Conservation (phyloP, 192 early-diverging fungal genomes). For the Backusella mclennaniae region DNA sequence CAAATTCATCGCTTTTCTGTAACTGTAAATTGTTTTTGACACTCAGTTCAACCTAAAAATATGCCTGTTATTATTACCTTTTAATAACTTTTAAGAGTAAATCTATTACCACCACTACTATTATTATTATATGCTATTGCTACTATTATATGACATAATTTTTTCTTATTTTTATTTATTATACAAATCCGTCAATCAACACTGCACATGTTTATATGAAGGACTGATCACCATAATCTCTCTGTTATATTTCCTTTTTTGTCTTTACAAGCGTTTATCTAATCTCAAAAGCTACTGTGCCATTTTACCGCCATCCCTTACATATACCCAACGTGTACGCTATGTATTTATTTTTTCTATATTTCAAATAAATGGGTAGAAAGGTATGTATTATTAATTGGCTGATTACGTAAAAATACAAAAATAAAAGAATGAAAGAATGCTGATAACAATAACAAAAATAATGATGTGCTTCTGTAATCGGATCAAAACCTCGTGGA, state of each 20-base stretch:
- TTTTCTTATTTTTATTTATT: neutral
- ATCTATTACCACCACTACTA: neutral
- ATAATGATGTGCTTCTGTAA: neutral
- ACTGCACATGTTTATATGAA: neutral
- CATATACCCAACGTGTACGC: neutral
- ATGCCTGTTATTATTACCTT: neutral
- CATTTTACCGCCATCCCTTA: neutral
- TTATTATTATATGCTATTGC: neutral
- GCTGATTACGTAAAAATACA: neutral
- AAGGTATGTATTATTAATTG: neutral
- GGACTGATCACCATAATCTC: neutral
- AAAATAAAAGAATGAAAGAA: neutral
- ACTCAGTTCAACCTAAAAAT: neutral
- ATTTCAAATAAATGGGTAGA: neutral
- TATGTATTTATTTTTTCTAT: neutral
- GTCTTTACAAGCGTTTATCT: neutral
- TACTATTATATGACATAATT: no score
- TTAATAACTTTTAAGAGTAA: neutral
- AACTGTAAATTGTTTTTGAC: neutral
- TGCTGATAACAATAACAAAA: neutral
- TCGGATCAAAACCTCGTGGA: neutral
- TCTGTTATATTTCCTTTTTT: neutral
- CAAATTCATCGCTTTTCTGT: neutral
- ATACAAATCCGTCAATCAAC: neutral
- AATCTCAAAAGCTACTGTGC: neutral